A percentile compares a stretch with the other conserved stretches of the same genome.
Evolutionary conservation across 2,329 filamentous ascomycete species (phyloP).

Genomic region (Trichoderma cornu-damae): DNA sequence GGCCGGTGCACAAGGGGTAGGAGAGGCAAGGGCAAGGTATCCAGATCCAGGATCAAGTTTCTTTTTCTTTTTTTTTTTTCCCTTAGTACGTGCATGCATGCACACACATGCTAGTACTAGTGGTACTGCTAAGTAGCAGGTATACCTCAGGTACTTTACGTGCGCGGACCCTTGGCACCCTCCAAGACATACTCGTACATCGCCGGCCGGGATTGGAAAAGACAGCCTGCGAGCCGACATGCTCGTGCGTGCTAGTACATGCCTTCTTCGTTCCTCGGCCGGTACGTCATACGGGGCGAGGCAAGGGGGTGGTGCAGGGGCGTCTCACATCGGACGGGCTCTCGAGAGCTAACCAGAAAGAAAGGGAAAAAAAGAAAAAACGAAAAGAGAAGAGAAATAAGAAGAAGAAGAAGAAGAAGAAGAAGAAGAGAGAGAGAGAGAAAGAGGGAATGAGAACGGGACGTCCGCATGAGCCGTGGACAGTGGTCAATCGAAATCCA

Average conservation of each 20-base stretch:
- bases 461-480: conserved; percentile 13
- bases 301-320: conserved; percentile 30
- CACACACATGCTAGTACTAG: no score
- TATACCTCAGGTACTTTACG: no score
- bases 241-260: conserved; percentile 13
- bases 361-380: neutral
- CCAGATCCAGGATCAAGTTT: conserved; percentile 20
- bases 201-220: conserved; percentile 6
- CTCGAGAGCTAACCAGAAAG: conserved; percentile 22
- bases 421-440: neutral
- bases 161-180: neutral
- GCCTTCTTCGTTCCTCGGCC: neutral
- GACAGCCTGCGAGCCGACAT: neutral
- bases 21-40: neutral
- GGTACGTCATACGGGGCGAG: conserved; percentile 29
- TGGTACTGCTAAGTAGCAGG: no score
- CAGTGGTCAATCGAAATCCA: conserved; percentile 20
- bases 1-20: conserved; percentile 9
- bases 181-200: conserved; percentile 21
- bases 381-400: conserved; percentile 11
- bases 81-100: conserved; percentile 1
- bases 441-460: conserved; percentile 3
- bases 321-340: conserved; percentile 35
- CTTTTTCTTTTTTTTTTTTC: no score
- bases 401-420: conserved; percentile 21